Base-by-base conservation (phyloP, 2,329 filamentous ascomycete genomes). In the Trichoderma pleuroti region DNA sequence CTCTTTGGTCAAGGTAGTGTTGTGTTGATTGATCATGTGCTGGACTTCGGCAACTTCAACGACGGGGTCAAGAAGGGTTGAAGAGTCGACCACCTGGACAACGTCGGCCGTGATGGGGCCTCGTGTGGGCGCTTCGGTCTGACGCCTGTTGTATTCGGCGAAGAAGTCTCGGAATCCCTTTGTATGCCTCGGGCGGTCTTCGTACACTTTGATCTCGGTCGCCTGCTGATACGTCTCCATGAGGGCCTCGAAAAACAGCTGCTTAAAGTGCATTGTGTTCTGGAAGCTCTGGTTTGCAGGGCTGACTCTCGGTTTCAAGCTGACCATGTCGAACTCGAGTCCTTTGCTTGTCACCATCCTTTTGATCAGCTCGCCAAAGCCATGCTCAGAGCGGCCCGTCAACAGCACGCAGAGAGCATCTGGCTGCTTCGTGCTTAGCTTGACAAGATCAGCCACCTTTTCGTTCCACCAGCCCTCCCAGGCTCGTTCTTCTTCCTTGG, bases 391-490 rank as follows among this genome's bases (percentile, higher is more conserved):
- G 52, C 96, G 89, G 30, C 96, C 96, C 1, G 96, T 99, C 73
- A 99, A 85, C 12, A 98, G 87, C 56, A 99, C 91, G 64, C 89
- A 93, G 46, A 98, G 83, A 0, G 92, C 92, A 78, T 97, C 93
- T 73, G 93, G 92, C 78, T 98, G 93, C 77, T 92, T 83, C 84
- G 92, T 92, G 79, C 91, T 94, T 70, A 98, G 84, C 76, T 87
- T 86, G 52, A 97, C 93, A 34, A 98, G 87, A 76, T 94, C 88
- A 68, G 89, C 90, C 71, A 99, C 91, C 76, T 92, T 90, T 78
- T 98, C 95, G 77, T 98, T 98, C 96, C 96, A 99, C 92, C 93
- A 98, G 42, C 94, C 94, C 70, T 92, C 84, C 95, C 95, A 99
- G 11, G 88, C 94, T 28, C 90, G 89, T 54, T 87, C 84, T 80